Base-by-base conservation (phyloP, 1,284 basidiomycete species). In the Ganoderma boninense region DNA sequence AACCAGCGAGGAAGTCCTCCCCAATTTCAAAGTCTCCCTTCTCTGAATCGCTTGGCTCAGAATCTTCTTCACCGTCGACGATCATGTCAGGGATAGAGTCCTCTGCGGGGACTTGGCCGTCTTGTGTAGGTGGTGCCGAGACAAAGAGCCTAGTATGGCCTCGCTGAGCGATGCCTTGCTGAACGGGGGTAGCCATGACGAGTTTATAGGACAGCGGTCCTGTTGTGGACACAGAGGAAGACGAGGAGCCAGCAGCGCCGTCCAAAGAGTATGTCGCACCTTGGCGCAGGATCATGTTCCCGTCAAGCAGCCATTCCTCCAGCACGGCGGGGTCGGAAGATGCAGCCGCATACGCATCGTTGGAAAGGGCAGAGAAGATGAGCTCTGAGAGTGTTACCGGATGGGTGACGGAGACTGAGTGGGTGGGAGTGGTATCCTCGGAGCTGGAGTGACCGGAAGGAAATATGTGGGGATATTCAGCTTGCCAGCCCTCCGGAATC, bases 1-100 rank as follows among this genome's bases (percentile, higher is more conserved):
- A 86, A 68, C 81, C 84, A 0, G 89, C 89, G 46, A 95, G 84
- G 79, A 95, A 95, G 23, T 82, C 85, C 77, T 95, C 92, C 76
- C 88, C 88, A 64, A 95, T 94, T 57, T 83, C 78, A 40, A 75
- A 69, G 32, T 77, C 74, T 26, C 79, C 73, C 16, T 80, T 78
- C 18, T 76, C 76, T 1, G 79, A 65, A 69, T 61, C 72, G 32
- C 63, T 73, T 8, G 49, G 66, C 32, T 78, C 75, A 8, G 70
- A 76, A 26, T 71, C 71, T 40, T 69, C 66, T 11, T 54, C 69
- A 13, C 65, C 57, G 68, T 68, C 67, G 42, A 54, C 18, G 62
- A 65, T 62, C 23, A 62, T 66, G 62, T 54, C 66, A 35, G 65
- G 71, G 52, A 72, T 76, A 14, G 69, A 64, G 59, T 73, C 61